Conservation (phyloP, 2,329 filamentous ascomycete species). For the Neocatenulostroma microsporum region DNA sequence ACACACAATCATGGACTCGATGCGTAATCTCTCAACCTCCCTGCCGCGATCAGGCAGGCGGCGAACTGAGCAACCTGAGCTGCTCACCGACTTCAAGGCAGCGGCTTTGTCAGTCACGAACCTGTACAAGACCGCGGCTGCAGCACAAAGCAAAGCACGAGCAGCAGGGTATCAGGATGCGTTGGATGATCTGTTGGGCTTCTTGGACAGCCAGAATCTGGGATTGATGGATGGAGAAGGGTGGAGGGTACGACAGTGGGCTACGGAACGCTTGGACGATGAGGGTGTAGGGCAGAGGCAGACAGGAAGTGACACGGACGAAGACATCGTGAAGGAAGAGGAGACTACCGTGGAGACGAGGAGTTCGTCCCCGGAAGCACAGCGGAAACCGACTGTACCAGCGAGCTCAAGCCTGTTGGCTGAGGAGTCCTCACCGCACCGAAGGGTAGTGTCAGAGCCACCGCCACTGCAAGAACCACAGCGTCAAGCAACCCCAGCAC, state of each 20-base stretch:
- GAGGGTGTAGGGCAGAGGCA: conserved; percentile 35
- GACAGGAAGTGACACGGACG: conserved; percentile 55
- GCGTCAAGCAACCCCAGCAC: conserved; percentile 8
- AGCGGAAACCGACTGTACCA: conserved; percentile 18
- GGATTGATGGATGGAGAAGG: conserved; percentile 74
- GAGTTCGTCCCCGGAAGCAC: conserved; percentile 31
- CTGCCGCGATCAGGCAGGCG: conserved; percentile 45
- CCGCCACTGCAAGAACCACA: conserved; percentile 12
- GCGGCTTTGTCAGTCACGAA: conserved; percentile 92
- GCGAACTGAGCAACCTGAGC: conserved; percentile 32
- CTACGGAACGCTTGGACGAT: conserved; percentile 61
- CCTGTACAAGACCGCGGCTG: conserved; percentile 84
- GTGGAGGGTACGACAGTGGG: conserved; percentile 58
- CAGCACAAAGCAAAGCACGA: conserved; percentile 66
- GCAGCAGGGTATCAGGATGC: conserved; percentile 88
- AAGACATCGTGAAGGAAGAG: conserved; percentile 49
- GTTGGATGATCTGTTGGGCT: conserved; percentile 77
- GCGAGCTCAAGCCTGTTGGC: conserved; percentile 16
- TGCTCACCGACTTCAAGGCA: conserved; percentile 83
- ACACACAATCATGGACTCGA: conserved; percentile 62
- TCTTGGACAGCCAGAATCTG: conserved; percentile 74
- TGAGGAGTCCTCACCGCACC: conserved; percentile 13
- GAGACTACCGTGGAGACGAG: conserved; percentile 43
- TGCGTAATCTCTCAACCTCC: conserved; percentile 56
- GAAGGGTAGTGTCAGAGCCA: conserved; percentile 21